phyloP scores from a whole-genome alignment of 176 grass and related monocot species.

The maize (Zea mays) region Zm-B73-REFERENCE-NAM-5.0 NC_050097.1:158426501-158427000 shows the following conservation, averaged over 20 bases:
- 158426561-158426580: constrained; percentile 69
- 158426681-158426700: not conserved
- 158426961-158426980: not conserved
- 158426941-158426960: constrained; percentile 30
- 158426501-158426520: constrained; percentile 54
- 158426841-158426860: constrained; percentile 51
- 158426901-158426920: constrained; percentile 88
- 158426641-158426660: not conserved
- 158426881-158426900: constrained; percentile 83
- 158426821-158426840: constrained; percentile 16
- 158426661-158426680: not conserved
- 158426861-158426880: constrained; percentile 89
- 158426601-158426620: constrained; percentile 90
- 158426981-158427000: no score
- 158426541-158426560: constrained; percentile 56
- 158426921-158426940: constrained; percentile 76
- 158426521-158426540: constrained; percentile 68
- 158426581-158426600: constrained; percentile 65
- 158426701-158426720: not conserved
- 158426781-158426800: constrained; percentile 71
- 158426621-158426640: constrained; percentile 53
- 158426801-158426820: constrained; percentile 1
- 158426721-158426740: constrained; percentile 92
- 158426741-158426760: constrained; percentile 65
- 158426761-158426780: constrained; percentile 96